Evolutionary conservation across 306 rosid genomes (phyloP).

Genomic region (Cucumis sativus): Cucumber_9930_V3 NC_026655.2:9071501-9072000

Average conservation of each 20-base stretch:
- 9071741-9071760: slow-evolving; percentile 16
- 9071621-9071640: slow-evolving; percentile 88
- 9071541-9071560: not conserved
- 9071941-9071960: slow-evolving; percentile 40
- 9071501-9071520: not conserved
- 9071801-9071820: slow-evolving; percentile 4
- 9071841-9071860: slow-evolving; percentile 28
- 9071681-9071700: slow-evolving; percentile 18
- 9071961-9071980: slow-evolving; percentile 69
- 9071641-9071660: slow-evolving; percentile 41
- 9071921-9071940: slow-evolving; percentile 46
- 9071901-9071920: slow-evolving; percentile 51
- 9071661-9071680: slow-evolving; percentile 10
- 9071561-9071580: slow-evolving; percentile 64
- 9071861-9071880: slow-evolving; percentile 54
- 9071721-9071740: not conserved
- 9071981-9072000: slow-evolving; percentile 59
- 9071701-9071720: slow-evolving; percentile 15
- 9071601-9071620: slow-evolving; percentile 99
- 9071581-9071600: slow-evolving; percentile 88
- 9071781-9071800: slow-evolving; percentile 21
- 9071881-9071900: slow-evolving; percentile 30
- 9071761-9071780: slow-evolving; percentile 14
- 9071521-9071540: not conserved
- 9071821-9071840: slow-evolving; percentile 10